Conservation (phyloP, 78 protist genomes). For the Planoprotostelium fungivorum region DNA sequence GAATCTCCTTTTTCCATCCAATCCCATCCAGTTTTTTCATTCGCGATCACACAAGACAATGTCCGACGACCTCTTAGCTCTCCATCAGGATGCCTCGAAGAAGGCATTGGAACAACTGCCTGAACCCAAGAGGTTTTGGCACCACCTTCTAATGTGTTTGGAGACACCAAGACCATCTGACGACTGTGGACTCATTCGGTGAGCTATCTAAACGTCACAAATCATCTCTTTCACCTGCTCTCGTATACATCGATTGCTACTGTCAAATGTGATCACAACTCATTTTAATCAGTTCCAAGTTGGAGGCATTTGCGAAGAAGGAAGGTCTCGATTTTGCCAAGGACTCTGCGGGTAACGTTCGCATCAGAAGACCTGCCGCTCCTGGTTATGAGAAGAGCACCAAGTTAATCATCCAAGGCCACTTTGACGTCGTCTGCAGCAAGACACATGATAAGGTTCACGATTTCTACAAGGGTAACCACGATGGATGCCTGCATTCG, state of each 20-base stretch:
- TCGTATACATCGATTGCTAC: too few species aligned
- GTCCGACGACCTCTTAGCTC: neutral
- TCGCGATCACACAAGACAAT: neutral
- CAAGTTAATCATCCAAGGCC: constrained; percentile 35
- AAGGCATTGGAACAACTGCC: neutral
- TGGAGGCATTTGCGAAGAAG: constrained; percentile 4
- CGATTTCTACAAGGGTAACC: constrained; percentile 9
- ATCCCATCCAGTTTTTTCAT: too few species aligned
- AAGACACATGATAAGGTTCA: neutral
- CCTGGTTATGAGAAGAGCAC: constrained; percentile 34
- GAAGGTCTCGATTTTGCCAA: constrained; percentile 4
- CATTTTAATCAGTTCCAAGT: neutral
- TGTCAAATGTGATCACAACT: neutral
- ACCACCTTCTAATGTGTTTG: neutral
- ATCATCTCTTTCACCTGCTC: neutral
- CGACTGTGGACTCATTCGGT: neutral
- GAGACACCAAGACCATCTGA: neutral
- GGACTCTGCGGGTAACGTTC: constrained; percentile 25
- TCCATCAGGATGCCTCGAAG: neutral
- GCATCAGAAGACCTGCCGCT: constrained; percentile 16
- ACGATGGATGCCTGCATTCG: constrained; percentile 12
- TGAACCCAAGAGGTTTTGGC: neutral
- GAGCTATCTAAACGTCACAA: neutral
- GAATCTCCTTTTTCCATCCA: too few species aligned
- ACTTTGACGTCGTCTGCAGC: constrained; percentile 46